A percentile compares a stretch with the other conserved stretches of the same genome.
Conservation (phyloP, 2,329 filamentous ascomycete genomes). For the Fusarium compactum region DNA sequence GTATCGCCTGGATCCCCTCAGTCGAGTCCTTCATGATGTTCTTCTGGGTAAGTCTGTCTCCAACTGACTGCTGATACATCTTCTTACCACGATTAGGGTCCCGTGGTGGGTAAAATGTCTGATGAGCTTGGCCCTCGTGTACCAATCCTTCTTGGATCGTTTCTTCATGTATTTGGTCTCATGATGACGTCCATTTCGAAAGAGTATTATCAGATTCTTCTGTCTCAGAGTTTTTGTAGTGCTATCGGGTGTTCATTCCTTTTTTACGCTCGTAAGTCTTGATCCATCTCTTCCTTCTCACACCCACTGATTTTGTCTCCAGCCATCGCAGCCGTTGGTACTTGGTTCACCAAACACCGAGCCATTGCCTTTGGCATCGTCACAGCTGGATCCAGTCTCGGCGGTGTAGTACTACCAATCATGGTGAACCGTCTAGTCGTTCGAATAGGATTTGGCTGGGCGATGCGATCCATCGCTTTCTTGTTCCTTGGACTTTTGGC, state of each 20-base stretch:
- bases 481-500: slow-evolving; percentile 52
- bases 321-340: slow-evolving; percentile 13
- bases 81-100: slow-evolving; percentile 55
- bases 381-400: slow-evolving; percentile 53
- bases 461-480: slow-evolving; percentile 56
- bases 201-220: slow-evolving; percentile 57
- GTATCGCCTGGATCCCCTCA: slow-evolving; percentile 15
- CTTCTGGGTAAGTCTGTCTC: slow-evolving; percentile 3
- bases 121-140: slow-evolving; percentile 73
- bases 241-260: slow-evolving; percentile 48
- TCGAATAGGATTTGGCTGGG: slow-evolving; percentile 54
- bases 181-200: slow-evolving; percentile 70
- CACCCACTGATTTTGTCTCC: fast-evolving
- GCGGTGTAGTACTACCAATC: slow-evolving; percentile 57
- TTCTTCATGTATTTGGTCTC: slow-evolving; percentile 70
- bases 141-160: slow-evolving; percentile 64
- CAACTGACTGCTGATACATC: fast-evolving
- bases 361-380: slow-evolving; percentile 54
- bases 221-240: slow-evolving; percentile 55
- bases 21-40: slow-evolving; percentile 24
- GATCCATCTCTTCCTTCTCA: fast-evolving
- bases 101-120: slow-evolving; percentile 70
- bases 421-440: slow-evolving; percentile 54
- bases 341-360: slow-evolving; percentile 53
- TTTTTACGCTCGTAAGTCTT: slow-evolving; percentile 30